Evolutionary conservation across 192 early-diverging fungal species (phyloP).

Genomic region (Gigaspora rosea): DNA sequence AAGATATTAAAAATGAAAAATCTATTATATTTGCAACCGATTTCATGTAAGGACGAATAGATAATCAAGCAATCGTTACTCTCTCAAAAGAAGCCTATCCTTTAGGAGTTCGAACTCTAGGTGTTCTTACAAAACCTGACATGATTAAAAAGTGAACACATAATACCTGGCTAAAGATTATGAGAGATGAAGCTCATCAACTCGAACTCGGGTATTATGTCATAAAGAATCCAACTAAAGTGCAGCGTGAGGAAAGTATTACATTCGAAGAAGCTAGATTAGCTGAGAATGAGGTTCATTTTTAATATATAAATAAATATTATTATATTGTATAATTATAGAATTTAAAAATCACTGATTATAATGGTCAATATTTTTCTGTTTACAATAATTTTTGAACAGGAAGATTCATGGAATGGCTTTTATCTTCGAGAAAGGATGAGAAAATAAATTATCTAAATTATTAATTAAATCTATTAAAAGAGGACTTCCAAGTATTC

Average conservation of each 20-base stretch:
- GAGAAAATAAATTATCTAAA: slow-evolving; percentile 10
- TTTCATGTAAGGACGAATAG: slow-evolving; percentile 62
- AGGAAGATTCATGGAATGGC: background rate
- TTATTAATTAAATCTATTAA: slow-evolving; percentile 18
- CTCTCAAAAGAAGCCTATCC: slow-evolving; percentile 56
- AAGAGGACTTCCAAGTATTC: background rate
- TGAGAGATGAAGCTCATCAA: slow-evolving; percentile 49
- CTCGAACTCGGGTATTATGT: slow-evolving; percentile 57
- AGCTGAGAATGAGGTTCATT: background rate
- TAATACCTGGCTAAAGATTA: slow-evolving; percentile 51
- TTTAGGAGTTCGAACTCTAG: slow-evolving; percentile 53
- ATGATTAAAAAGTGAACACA: slow-evolving; percentile 57
- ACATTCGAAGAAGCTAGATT: slow-evolving; percentile 6
- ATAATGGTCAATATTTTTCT: background rate
- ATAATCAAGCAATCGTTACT: slow-evolving; percentile 58
- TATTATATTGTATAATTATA: background rate
- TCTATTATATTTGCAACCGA: slow-evolving; percentile 59
- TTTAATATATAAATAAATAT: background rate
- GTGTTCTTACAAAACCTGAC: slow-evolving; percentile 65
- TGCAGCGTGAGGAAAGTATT: background rate
- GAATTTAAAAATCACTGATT: background rate
- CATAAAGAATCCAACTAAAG: slow-evolving; percentile 46
- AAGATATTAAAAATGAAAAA: slow-evolving; percentile 50
- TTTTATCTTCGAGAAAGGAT: background rate
- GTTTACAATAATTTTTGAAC: slow-evolving; percentile 9